These are phyloP conservation scores for Bretschneidera sinensis DNA, from an alignment of 345 rosid genomes.

Conservation along the genomic window DNA sequence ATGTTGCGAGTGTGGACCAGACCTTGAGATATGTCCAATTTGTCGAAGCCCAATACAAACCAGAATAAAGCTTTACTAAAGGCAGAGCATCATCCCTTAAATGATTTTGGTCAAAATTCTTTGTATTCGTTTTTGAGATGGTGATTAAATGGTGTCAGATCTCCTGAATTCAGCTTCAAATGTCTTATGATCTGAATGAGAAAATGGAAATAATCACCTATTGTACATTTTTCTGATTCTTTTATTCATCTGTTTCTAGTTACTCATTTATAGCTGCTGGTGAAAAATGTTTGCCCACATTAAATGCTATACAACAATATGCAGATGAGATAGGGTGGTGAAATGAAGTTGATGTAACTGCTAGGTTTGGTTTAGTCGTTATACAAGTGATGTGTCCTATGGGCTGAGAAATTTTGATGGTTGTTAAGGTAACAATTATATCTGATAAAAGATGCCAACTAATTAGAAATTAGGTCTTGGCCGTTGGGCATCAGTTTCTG, in stretches of 20 bases:
- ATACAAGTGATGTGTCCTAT: no score
- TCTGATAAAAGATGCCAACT: no score
- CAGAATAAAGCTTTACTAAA: conserved; percentile 77
- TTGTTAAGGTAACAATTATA: no score
- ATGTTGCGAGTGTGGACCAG: conserved; percentile 79
- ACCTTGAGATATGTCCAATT: conserved; percentile 69
- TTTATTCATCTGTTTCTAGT: conserved; percentile 8
- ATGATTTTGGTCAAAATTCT: conserved; percentile 15
- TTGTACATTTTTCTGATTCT: conserved; percentile 9
- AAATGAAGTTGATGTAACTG: no score
- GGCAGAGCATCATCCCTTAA: conserved; percentile 12
- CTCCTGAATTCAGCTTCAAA: conserved; percentile 21
- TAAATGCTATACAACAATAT: no score
- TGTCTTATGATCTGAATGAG: conserved; percentile 6
- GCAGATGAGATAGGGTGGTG: no score
- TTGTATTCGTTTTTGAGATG: conserved; percentile 16
- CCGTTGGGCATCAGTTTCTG: no score
- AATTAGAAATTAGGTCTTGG: no score
- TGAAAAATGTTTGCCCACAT: no score
- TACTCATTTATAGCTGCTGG: background rate
- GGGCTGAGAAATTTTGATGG: no score
- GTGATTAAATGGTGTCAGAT: conserved; percentile 6
- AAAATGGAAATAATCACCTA: conserved; percentile 10
- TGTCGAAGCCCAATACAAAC: conserved; percentile 73
- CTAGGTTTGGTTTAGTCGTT: no score